phyloP scores from a whole-genome alignment of 2,329 filamentous ascomycete genomes.

The Trichoderma asperellum region DNA sequence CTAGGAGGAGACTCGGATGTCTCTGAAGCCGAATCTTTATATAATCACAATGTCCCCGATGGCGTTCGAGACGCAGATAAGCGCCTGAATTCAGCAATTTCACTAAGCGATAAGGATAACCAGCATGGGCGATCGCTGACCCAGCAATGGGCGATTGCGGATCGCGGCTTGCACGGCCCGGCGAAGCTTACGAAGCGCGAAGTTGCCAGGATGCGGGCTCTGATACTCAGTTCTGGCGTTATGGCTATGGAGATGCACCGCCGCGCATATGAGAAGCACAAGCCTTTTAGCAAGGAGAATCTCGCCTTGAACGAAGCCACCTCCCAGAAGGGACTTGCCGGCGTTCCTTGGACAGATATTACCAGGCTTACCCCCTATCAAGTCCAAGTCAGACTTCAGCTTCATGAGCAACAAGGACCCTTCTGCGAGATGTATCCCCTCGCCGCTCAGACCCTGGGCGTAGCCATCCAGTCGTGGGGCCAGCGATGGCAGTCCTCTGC shows the following conservation, averaged over 20 bases:
- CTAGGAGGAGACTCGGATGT: conserved; percentile 41
- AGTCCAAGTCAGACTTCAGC: conserved; percentile 37
- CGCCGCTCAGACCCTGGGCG: conserved; percentile 56
- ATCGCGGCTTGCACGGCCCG: conserved; percentile 46
- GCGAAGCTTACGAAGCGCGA: conserved; percentile 66
- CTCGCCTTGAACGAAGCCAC: conserved; percentile 33
- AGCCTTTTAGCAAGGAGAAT: conserved; percentile 39
- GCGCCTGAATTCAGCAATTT: conserved; percentile 42
- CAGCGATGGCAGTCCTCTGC: conserved; percentile 63
- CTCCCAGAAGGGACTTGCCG: conserved; percentile 32
- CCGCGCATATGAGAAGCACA: conserved; percentile 58
- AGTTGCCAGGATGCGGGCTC: conserved; percentile 74
- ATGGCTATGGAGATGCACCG: conserved; percentile 81
- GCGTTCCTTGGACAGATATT: conserved; percentile 49
- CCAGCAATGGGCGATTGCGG: conserved; percentile 58
- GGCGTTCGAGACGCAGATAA: conserved; percentile 42
- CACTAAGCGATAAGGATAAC: conserved; percentile 35
- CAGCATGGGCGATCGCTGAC: conserved; percentile 36
- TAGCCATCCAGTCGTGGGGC: conserved; percentile 51
- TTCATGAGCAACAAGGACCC: conserved; percentile 44
- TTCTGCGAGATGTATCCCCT: conserved; percentile 54
- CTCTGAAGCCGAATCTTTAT: conserved; percentile 47
- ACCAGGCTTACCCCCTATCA: conserved; percentile 46
- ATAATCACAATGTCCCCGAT: conserved; percentile 36
- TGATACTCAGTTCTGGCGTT: conserved; percentile 83